A percentile compares a stretch with the other conserved stretches of the same genome.
Evolutionary conservation across 139 green algal species (phyloP).

Genomic region (Desmodesmus armatus): DNA sequence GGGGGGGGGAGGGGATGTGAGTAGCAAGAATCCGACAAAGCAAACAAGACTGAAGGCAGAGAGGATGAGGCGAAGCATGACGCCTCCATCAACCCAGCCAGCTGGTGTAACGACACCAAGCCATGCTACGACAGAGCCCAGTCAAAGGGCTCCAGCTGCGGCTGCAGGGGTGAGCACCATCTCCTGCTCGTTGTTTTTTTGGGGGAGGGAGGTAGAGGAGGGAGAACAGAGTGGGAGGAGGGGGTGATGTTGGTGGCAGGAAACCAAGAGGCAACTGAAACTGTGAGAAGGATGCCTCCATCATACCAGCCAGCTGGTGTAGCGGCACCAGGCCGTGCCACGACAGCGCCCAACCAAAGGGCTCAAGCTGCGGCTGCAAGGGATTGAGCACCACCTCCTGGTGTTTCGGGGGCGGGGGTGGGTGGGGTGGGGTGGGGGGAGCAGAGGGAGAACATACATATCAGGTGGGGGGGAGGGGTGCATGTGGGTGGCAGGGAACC

Average conservation of each 20-base stretch:
- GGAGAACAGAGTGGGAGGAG: too few species aligned
- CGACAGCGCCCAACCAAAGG: slow-evolving; percentile 84
- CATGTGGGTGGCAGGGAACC: too few species aligned
- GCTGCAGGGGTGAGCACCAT: slow-evolving; percentile 84
- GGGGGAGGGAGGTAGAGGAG: too few species aligned
- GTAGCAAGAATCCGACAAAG: too few species aligned
- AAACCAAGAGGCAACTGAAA: slow-evolving; percentile 81
- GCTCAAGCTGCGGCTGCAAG: slow-evolving; percentile 79
- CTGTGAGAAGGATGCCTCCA: slow-evolving; percentile 80
- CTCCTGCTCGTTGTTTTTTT: slow-evolving; percentile 54
- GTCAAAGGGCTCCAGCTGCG: slow-evolving; percentile 85
- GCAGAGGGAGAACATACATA: too few species aligned
- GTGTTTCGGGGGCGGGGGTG: too few species aligned
- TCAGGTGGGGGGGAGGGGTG: too few species aligned
- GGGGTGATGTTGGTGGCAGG: too few species aligned
- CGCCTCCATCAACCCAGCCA: slow-evolving; percentile 76
- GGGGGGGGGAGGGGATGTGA: not conserved
- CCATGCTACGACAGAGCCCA: slow-evolving; percentile 88
- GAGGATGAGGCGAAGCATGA: slow-evolving; percentile 85
- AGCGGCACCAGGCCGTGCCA: slow-evolving; percentile 82
- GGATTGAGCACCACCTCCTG: slow-evolving; percentile 88
- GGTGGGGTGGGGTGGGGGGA: not conserved
- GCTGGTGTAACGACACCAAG: slow-evolving; percentile 64
- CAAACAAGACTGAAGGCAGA: too few species aligned
- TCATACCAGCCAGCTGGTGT: slow-evolving; percentile 68